These are phyloP conservation scores for Discostella stelligeroides DNA, from an alignment of 108 stramenopile species.

Conservation along the genomic window DNA sequence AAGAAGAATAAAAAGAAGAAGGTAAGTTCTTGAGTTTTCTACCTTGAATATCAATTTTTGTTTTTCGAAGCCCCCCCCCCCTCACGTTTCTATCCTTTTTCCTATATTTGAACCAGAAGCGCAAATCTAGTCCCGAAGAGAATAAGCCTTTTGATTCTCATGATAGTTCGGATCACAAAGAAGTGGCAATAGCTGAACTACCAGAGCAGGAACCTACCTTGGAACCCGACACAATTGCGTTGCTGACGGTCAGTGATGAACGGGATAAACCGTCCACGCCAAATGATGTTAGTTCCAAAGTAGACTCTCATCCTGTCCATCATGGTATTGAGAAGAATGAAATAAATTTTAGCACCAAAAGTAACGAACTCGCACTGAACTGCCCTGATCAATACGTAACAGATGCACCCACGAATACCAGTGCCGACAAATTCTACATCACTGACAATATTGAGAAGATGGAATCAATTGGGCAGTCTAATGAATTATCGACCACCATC, in stretches of 20 bases:
- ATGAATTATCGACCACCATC: conserved; percentile 1
- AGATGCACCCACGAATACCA: neutral
- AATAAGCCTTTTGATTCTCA: neutral
- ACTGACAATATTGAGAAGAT: neutral
- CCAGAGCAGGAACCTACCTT: neutral
- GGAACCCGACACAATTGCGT: neutral
- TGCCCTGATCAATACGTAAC: neutral
- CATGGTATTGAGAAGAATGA: neutral
- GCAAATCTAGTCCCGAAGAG: conserved; percentile 21
- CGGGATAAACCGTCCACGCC: neutral
- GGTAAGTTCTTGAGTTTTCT: conserved; percentile 16
- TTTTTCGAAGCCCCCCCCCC: neutral
- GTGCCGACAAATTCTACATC: neutral
- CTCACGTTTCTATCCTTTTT: neutral
- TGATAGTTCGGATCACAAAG: neutral
- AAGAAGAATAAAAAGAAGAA: conserved; percentile 45
- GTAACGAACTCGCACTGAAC: neutral
- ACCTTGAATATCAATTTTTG: neutral
- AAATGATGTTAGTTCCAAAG: neutral
- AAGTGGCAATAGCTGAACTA: neutral
- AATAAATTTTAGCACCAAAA: neutral
- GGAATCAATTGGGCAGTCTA: neutral
- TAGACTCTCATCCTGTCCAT: conserved; percentile 1
- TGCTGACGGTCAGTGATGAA: neutral
- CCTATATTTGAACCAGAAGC: conserved; percentile 17